Conservation (phyloP, 495 filamentous ascomycete genomes). For the Penicillium manginii region DNA sequence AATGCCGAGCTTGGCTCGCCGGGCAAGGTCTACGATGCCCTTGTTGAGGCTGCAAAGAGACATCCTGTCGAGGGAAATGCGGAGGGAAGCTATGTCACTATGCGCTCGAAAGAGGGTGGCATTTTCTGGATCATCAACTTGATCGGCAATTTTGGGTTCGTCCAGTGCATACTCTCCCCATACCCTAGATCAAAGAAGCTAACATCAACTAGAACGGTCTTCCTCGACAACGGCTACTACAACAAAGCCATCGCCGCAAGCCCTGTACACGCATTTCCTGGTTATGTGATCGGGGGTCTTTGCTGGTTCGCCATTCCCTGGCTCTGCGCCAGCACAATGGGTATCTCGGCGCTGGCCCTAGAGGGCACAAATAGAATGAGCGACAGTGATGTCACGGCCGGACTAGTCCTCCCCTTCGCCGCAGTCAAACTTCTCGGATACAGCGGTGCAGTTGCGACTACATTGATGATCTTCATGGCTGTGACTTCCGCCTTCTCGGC, state of each 20-base stretch:
- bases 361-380: slow-evolving; percentile 75
- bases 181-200: neutral
- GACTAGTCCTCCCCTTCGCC: slow-evolving; percentile 86
- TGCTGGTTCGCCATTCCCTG: slow-evolving; percentile 97
- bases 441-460: slow-evolving; percentile 81
- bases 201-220: slow-evolving; percentile 61
- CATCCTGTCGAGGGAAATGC: slow-evolving; percentile 88
- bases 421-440: slow-evolving; percentile 88
- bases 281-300: slow-evolving; percentile 88
- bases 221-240: slow-evolving; percentile 83
- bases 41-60: slow-evolving; percentile 66
- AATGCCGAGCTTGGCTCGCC: slow-evolving; percentile 79
- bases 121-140: slow-evolving; percentile 98
- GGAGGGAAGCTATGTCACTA: slow-evolving; percentile 85
- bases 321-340: slow-evolving; percentile 92
- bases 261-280: slow-evolving; percentile 86
- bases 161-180: neutral
- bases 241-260: slow-evolving; percentile 95
- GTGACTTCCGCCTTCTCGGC: slow-evolving; percentile 90
- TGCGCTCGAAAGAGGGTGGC: slow-evolving; percentile 82
- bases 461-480: slow-evolving; percentile 94
- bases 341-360: slow-evolving; percentile 82
- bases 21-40: slow-evolving; percentile 75
- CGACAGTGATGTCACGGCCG: slow-evolving; percentile 76
- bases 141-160: slow-evolving; percentile 58